These are phyloP conservation scores for Solanum neorickii DNA, from an alignment of 257 asterid species.

Conservation along the genomic window DNA sequence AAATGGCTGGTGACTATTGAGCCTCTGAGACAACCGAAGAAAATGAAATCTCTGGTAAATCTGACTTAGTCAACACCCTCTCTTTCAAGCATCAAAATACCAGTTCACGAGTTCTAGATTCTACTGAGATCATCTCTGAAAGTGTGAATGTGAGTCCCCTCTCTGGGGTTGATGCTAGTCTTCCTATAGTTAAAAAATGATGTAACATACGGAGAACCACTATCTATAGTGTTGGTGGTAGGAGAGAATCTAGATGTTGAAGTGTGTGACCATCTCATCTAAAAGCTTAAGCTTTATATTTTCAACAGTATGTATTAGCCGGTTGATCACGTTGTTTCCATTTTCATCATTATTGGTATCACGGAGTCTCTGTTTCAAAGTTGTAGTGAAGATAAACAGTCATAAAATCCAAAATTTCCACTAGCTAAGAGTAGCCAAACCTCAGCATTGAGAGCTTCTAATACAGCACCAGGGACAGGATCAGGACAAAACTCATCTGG, in stretches of 20 bases:
- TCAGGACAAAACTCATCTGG: constrained; percentile 98
- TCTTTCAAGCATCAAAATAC: constrained; percentile 3
- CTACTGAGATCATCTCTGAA: constrained; percentile 3
- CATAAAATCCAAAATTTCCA: not conserved
- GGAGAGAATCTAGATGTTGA: constrained; percentile 1
- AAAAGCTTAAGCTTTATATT: too few relatives aligned
- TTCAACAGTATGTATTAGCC: not conserved
- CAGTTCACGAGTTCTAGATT: not conserved
- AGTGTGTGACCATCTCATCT: not conserved
- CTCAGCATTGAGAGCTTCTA: constrained; percentile 95
- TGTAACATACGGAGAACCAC: constrained; percentile 11
- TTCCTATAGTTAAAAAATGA: constrained; percentile 5
- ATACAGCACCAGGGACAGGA: constrained; percentile 82
- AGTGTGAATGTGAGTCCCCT: not conserved
- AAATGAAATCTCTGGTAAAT: not conserved
- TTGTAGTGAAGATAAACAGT: not conserved
- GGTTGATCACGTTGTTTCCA: not conserved
- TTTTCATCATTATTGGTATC: not conserved
- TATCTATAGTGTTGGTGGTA: constrained; percentile 1
- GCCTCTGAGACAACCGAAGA: constrained; percentile 1
- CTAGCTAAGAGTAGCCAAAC: constrained; percentile 18
- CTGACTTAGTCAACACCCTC: not conserved
- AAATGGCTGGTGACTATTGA: constrained; percentile 7
- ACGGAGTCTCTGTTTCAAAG: not conserved
- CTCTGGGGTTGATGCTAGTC: constrained; percentile 1